phyloP scores from a whole-genome alignment of 768 basidiomycete species.

The Rickenella mellea region DNA sequence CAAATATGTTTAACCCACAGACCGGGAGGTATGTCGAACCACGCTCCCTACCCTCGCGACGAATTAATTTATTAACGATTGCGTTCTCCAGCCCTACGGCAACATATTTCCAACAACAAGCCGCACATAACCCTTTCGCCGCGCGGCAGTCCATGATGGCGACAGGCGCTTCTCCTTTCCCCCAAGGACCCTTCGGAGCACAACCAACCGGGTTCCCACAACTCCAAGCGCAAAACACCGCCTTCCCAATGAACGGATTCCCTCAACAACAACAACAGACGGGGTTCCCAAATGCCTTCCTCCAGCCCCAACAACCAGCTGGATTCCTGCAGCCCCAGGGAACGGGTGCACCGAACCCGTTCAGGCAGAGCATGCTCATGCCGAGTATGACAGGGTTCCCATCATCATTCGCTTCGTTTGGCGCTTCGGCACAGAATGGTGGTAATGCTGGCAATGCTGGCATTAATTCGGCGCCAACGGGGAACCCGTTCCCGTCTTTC shows the following conservation, averaged over 20 bases:
- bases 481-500: constrained; percentile 8
- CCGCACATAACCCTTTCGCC: constrained; percentile 28
- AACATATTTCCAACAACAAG: constrained; percentile 12
- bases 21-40: constrained; percentile 8
- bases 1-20: constrained; percentile 22
- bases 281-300: constrained; percentile 1
- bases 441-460: constrained; percentile 5
- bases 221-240: constrained; percentile 15
- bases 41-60: too few species aligned
- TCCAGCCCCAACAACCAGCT: constrained; percentile 44
- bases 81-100: constrained; percentile 4
- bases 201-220: constrained; percentile 11
- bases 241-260: constrained; percentile 28
- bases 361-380: constrained; percentile 69
- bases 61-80: too few species aligned
- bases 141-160: constrained; percentile 22
- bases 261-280: constrained; percentile 23
- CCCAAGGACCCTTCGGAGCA: constrained; percentile 3
- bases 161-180: constrained; percentile 16
- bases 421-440: constrained; percentile 13
- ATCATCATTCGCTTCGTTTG: constrained; percentile 39
- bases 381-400: constrained; percentile 56
- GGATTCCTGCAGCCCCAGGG: constrained; percentile 37
- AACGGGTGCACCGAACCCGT: constrained; percentile 73
- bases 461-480: constrained; percentile 2